Evolutionary conservation across 2,329 filamentous ascomycete species (phyloP), one percentile per base, ranked within the genome.

Genomic region (Apiospora saccharicola): DNA sequence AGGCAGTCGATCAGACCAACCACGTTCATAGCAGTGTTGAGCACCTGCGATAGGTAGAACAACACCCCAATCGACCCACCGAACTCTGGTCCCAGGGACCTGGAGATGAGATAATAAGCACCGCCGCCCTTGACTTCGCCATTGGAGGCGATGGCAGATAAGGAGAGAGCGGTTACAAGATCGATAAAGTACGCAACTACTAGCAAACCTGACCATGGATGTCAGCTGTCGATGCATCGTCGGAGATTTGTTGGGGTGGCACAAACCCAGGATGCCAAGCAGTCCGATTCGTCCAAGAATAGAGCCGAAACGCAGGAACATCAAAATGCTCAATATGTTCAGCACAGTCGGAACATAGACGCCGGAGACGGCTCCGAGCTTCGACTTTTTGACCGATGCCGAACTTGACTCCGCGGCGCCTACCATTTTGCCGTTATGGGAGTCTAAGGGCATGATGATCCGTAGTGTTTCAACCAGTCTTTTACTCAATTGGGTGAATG

Each of bases 271-370:
- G 81, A 95, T 96, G 69, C 94, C 94, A 61, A 96, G 75, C 64
- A 97, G 85, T 30, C 94, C 94, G 74, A 92, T 89, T 79, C 96
- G 92, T 12, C 94, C 94, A 30, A 97, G 86, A 72, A 97, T 93
- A 77, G 94, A 91, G 30, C 94, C 94, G 81, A 97, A 97, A 30
- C 94, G 90, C 77, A 97, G 86, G 83, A 97, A 97, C 94, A 97
- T 97, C 74, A 97, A 88, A 82, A 97, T 97, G 77, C 93, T 96
- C 75, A 97, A 84, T 57, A 97, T 94, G 81, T 96, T 97, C 76
- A 97, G 86, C 74, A 92, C 95, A n/a, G 94, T 94, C 1, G 94
- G 94, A 22, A 97, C 93, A 80, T 95, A 97, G 68, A 97, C 93
- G 10, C 93, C 93, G 4, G 91, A 93, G 75, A 94, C 90, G 12